A percentile compares a stretch with the other conserved stretches of the same genome.
phyloP scores from a whole-genome alignment of 176 grass and related monocot species.

The Aegilops sharonensis region DNA sequence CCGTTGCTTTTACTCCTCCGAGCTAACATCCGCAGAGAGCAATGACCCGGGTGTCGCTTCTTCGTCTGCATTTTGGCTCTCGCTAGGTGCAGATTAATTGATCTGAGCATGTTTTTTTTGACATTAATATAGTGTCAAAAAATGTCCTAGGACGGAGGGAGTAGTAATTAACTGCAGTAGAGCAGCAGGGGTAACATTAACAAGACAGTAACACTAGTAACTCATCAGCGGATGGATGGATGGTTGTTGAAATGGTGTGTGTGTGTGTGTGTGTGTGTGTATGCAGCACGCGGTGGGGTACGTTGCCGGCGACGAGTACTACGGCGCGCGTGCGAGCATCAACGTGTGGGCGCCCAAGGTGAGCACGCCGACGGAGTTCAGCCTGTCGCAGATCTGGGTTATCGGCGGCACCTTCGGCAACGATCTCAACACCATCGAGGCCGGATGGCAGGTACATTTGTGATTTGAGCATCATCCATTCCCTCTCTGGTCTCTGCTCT shows the following conservation, averaged over 20 bases:
- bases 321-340: conserved; percentile 87
- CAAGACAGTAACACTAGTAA: background rate
- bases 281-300: conserved; percentile 89
- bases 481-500: background rate
- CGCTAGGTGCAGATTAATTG: background rate
- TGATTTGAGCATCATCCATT: background rate
- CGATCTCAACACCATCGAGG: conserved; percentile 98
- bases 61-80: background rate
- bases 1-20: background rate
- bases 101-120: too few species aligned
- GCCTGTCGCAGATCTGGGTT: conserved; percentile 94
- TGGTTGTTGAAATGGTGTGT: background rate
- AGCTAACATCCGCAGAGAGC: conserved; percentile 13
- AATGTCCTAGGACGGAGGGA: too few species aligned
- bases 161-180: background rate
- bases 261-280: background rate
- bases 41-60: background rate
- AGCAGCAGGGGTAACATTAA: background rate
- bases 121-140: too few species aligned
- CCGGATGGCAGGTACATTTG: conserved; percentile 69
- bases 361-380: conserved; percentile 75
- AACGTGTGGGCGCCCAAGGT: conserved; percentile 89
- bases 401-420: conserved; percentile 84
- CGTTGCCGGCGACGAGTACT: conserved; percentile 83
- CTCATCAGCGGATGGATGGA: background rate